Base-by-base conservation (phyloP, 495 filamentous ascomycete species). In the Penicillium verhagenii region DNA sequence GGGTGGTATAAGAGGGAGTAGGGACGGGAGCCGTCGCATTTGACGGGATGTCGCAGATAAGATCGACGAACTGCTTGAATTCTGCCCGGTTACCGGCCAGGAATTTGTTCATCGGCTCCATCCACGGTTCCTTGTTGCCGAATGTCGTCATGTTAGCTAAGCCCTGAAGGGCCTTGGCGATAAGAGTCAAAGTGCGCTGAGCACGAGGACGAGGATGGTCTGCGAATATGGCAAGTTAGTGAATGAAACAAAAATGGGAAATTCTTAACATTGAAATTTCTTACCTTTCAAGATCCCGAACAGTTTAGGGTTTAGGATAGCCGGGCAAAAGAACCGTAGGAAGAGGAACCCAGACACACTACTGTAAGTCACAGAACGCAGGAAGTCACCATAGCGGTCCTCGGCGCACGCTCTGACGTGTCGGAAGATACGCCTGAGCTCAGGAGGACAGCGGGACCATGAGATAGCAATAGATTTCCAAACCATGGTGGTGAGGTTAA, bases 301-400 rank as follows among this genome's bases (percentile, higher is more conserved):
- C 21, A 99, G 79, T 69, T 96, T 97, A 4, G 94, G 94, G 64
- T 97, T 97, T 7, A 99, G 76, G 40, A 99, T 91, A 20, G 94
- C 94, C 3, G 94, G 95, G 56, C 91, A 96, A 64, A 99, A 92
- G 76, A 97, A 97, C 20, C 94, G 84, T 53, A 99, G 76, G 65
- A 99, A 99, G 20, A 99, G 72, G 65, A 99, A 99, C 2, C 94
- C 94, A 53, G 92, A 96, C 26, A 99, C 92, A 65, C 91, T 95
- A 54, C 91, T 96, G 68, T 97, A 99, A 21, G 86, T 85, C 29
- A 97, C 92, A n/a, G 87, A 93, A 16, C 90, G 84, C 33, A 96
- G 75, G 62, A 94, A 94, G 64, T 96, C 92, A n/a, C 94, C 94
- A 72, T 97, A 99, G 23, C 92, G 86, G 69, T 97, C 94, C 67